Evolutionary conservation across 202 grass and related monocot genomes (phyloP).

Genomic region (Zizania palustris): DNA sequence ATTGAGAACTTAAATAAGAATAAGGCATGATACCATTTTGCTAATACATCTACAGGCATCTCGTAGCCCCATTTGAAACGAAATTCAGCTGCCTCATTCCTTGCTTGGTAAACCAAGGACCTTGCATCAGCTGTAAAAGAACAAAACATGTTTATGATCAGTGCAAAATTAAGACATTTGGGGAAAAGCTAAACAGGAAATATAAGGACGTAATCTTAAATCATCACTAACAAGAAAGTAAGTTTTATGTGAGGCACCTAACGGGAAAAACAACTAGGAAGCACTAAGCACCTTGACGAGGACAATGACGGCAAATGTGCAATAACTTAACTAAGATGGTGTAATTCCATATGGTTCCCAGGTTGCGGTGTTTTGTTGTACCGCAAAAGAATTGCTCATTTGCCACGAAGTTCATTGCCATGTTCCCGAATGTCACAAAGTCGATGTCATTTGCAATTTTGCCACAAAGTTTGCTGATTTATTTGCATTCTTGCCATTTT

Average conservation of each 20-base stretch:
- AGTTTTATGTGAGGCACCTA: neutral
- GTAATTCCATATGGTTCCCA: neutral
- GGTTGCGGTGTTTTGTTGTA: neutral
- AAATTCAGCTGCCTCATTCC: constrained; percentile 98
- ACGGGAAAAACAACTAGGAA: neutral
- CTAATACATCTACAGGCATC: constrained; percentile 92
- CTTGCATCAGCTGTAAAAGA: constrained; percentile 83
- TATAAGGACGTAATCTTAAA: neutral
- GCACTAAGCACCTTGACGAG: neutral
- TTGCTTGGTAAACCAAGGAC: constrained; percentile 95
- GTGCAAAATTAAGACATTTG: neutral
- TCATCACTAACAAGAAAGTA: neutral
- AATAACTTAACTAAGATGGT: neutral
- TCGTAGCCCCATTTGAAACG: constrained; percentile 99
- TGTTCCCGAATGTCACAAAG: too few species aligned
- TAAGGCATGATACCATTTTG: constrained; percentile 72
- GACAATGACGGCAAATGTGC: neutral
- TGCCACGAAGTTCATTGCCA: too few species aligned
- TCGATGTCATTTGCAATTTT: too few species aligned
- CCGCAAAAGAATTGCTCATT: too few species aligned
- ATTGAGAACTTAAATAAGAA: constrained; percentile 9
- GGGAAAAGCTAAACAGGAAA: neutral
- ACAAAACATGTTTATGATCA: neutral
- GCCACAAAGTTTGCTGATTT: too few species aligned
- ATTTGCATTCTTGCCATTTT: too few species aligned